Evolutionary conservation across 2,329 filamentous ascomycete genomes (phyloP).

Genomic region (Fusarium sp.): DNA sequence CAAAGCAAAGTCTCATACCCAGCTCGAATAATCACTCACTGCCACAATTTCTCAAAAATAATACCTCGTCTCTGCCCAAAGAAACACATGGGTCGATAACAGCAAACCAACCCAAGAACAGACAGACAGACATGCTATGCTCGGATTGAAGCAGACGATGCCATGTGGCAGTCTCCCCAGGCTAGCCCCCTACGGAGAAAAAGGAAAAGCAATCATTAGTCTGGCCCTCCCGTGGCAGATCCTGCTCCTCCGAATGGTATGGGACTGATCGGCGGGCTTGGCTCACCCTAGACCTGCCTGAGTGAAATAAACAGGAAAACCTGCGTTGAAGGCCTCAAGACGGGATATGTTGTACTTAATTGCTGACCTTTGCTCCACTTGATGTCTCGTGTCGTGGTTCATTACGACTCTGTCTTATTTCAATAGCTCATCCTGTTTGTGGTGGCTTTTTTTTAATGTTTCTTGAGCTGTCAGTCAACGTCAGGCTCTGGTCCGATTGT

Average conservation of each 20-base stretch:
- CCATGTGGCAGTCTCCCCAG: slow-evolving; percentile 34
- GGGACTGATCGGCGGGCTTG: slow-evolving; percentile 20
- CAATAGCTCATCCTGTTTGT: background rate
- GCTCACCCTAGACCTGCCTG: slow-evolving; percentile 26
- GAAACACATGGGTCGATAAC: slow-evolving; percentile 1
- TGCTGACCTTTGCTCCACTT: background rate
- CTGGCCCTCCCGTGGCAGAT: slow-evolving; percentile 18
- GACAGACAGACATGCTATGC: background rate
- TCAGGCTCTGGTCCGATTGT: slow-evolving; percentile 15
- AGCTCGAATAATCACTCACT: background rate
- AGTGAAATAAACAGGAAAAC: slow-evolving; percentile 1
- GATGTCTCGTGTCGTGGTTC: background rate
- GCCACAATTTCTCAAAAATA: slow-evolving; percentile 10
- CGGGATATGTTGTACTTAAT: slow-evolving; percentile 4
- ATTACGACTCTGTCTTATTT: background rate
- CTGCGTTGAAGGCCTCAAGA: slow-evolving; percentile 19
- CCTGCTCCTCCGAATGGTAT: background rate
- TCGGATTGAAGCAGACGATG: slow-evolving; percentile 29
- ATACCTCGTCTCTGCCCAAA: slow-evolving; percentile 19
- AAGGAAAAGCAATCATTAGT: slow-evolving; percentile 17
- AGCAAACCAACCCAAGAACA: background rate
- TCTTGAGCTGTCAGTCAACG: background rate
- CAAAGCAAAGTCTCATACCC: background rate
- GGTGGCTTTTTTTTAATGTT: background rate
- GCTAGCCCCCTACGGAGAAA: background rate